phyloP scores from a whole-genome alignment of 768 basidiomycete genomes.

The Floccularia luteovirens region DNA sequence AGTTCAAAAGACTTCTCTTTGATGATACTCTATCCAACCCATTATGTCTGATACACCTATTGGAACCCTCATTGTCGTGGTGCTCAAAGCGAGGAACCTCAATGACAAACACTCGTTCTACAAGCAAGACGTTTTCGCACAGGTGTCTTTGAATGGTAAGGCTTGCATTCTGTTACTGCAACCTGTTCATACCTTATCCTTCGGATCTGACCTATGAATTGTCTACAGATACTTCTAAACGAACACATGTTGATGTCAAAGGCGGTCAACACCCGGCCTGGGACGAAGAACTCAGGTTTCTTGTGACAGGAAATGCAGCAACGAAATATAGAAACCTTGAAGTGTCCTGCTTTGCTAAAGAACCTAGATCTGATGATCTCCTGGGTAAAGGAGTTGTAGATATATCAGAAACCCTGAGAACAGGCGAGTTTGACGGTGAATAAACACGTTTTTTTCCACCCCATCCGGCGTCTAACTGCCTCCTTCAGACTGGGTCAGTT shows the following conservation, averaged over 20 bases:
- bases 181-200: background rate
- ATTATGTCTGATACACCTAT: constrained; percentile 43
- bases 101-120: constrained; percentile 79
- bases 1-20: no score
- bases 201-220: constrained; percentile 1
- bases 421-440: constrained; percentile 90
- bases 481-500: constrained; percentile 24
- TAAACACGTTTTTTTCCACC: constrained; percentile 3
- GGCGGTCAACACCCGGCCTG: constrained; percentile 93
- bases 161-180: background rate
- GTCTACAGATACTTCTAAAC: constrained; percentile 46
- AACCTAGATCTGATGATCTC: constrained; percentile 62
- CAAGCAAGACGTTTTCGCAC: constrained; percentile 87
- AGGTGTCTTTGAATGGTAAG: constrained; percentile 48
- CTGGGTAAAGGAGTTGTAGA: constrained; percentile 74
- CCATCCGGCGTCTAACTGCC: background rate
- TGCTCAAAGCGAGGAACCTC: constrained; percentile 80
- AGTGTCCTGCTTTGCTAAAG: constrained; percentile 77
- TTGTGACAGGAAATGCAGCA: constrained; percentile 48
- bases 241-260: constrained; percentile 68
- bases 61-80: constrained; percentile 79
- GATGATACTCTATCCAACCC: no score
- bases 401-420: constrained; percentile 70
- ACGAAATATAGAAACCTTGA: constrained; percentile 58
- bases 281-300: constrained; percentile 84